phyloP scores from a whole-genome alignment of 768 basidiomycete genomes.

The Arthromyces matolae region DNA sequence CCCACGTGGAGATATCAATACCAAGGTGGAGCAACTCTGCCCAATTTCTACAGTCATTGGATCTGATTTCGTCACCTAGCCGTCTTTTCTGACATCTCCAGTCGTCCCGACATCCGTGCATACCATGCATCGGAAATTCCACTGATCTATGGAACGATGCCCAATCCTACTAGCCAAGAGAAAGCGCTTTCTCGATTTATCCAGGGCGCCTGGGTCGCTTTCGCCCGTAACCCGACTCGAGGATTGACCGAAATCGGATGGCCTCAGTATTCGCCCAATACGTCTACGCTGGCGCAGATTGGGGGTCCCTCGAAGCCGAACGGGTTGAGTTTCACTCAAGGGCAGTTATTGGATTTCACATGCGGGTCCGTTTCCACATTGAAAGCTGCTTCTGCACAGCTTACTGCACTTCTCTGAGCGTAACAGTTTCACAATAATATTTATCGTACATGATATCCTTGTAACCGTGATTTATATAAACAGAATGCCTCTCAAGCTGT shows the following conservation, averaged over 20 bases:
- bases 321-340: conserved; percentile 12
- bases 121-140: conserved; percentile 39
- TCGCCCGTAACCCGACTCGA: conserved; percentile 35
- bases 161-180: conserved; percentile 19
- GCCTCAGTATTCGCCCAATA: conserved; percentile 22
- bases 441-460: not conserved
- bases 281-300: conserved; percentile 15
- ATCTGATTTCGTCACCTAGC: conserved; percentile 15
- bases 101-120: conserved; percentile 30
- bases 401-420: conserved; percentile 4
- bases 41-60: not conserved
- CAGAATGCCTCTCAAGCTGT: too few relatives aligned
- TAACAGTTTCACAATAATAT: not conserved
- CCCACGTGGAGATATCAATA: conserved; percentile 20
- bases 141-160: conserved; percentile 35
- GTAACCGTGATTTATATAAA: too few relatives aligned
- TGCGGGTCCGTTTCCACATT: conserved; percentile 10
- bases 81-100: conserved; percentile 35
- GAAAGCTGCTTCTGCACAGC: conserved; percentile 1
- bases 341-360: conserved; percentile 14
- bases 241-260: conserved; percentile 27
- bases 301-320: conserved; percentile 15
- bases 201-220: conserved; percentile 39
- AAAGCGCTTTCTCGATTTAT: conserved; percentile 30
- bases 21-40: conserved; percentile 19